Evolutionary conservation across 2,329 filamentous ascomycete genomes (phyloP), one percentile per base, ranked within the genome.

Genomic region (Fusarium oxysporum): DNA sequence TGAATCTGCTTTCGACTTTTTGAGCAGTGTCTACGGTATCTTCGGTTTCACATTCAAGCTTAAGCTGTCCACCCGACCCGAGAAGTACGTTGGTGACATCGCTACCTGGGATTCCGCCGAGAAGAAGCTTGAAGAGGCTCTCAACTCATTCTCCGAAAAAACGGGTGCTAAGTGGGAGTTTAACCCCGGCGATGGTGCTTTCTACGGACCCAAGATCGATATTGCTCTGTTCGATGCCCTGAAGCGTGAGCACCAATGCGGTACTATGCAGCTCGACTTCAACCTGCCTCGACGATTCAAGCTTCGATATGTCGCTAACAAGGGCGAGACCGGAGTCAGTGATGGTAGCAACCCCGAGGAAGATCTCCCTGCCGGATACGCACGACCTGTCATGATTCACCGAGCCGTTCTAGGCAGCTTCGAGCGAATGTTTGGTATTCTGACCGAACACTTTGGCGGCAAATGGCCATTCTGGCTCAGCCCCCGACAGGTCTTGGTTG

Each of bases 201-300:
- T 98, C 85, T 99, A 99, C 82, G 96, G 96, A 4, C 96, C 96
- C 57, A 99, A 99, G 89, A 97, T 98, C 77, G 96, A 99, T 78
- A 96, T 99, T 79, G 97, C 94, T 70, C 95, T 99, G 79, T 92
- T 91, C 57, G 96, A 98, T 83, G 94, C 94, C 50, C 86, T 98
- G 75, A 91, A 91, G 82, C 90, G 95, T 81, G 93, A 83, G 61
- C 80, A 81, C 71, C 82, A 83, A 76, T 83, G 82, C 71, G 82
- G 96, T 76, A 98, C 96, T 17, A 97, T 98, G 76, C 96, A 98
- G 84, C 93, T 97, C 80, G 95, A 95, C 82, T 98, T 98, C 84
- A 93, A 93, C 79, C 89, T 98, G 65, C 82, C 82, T 37, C 77
- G 78, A 65, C 80, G 81, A 45, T 83, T 83, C 79, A 83, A 83